Base-by-base conservation (phyloP, 805 yeast genomes). In the Starmerella kuoi region DNA sequence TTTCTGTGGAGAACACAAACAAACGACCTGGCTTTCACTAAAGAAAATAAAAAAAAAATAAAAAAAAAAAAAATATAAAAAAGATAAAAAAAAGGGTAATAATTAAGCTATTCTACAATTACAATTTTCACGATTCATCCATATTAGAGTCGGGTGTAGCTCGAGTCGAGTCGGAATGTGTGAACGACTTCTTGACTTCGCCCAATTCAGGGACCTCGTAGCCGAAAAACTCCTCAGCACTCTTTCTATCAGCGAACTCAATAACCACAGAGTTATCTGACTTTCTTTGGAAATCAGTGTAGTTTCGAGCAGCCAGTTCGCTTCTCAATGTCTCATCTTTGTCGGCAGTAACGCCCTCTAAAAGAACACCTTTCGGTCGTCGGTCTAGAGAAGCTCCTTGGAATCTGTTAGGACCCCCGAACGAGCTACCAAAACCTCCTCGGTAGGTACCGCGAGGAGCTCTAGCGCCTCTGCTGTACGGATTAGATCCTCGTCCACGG, bases 171-270 rank as follows among this genome's bases (percentile, higher is more conserved):
- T n/a, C n/a, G n/a, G n/a, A n/a, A n/a, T n/a, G n/a, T n/a, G n/a
- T n/a, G n/a, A n/a, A 62, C 32, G 49, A 42, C 46, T 56, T 57
- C 18, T 52, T 49, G 7, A 61, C 56, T 4, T 43, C 41, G 9
- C 62, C 62, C 9, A 60, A 46, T 4, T 55, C 62, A 1, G 63
- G 57, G 19, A 61, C 42, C 2, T 43, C 51, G 24, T 45, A 44
- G 28, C 47, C 50, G 49, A 46, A 60, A 40, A 63, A 62, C 42
- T 50, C 50, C 45, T 66, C 70, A 4, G 70, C 70, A 4, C 61
- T 42, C 22, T 46, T 38, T 21, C 70, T 53, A 47, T 64, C 66
- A 34, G 53, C 54, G 47, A 66, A 40, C 51, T 53, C 45, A 51
- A 57, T 30, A 46, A 42, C 35, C 32, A 54, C 45, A 31, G 42